Percentiles rank a stretch among this genome's conserved stretches.
phyloP scores from a whole-genome alignment of 371 early-diverging fungal genomes.

The Apophysomyces trapeziformis region DNA sequence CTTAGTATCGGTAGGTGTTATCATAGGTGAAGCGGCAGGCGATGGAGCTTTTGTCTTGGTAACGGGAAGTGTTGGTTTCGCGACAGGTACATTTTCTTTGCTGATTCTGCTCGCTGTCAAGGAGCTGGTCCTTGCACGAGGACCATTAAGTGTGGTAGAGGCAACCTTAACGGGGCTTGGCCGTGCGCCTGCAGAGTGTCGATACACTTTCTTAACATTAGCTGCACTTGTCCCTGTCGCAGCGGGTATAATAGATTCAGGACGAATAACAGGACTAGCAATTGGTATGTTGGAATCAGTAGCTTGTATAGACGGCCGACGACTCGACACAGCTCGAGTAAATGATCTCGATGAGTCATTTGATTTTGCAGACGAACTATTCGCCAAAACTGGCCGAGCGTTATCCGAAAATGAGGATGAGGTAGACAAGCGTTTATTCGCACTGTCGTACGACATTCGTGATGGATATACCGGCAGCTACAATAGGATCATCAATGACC shows the following conservation, averaged over 20 bases:
- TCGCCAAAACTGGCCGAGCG: not conserved
- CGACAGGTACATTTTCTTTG: not conserved
- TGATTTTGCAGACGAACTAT: not conserved
- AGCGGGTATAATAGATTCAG: conserved; percentile 5
- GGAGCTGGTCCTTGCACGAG: conserved; percentile 36
- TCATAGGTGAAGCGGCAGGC: conserved; percentile 8
- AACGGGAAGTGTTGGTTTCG: not conserved
- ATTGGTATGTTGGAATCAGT: conserved; percentile 15
- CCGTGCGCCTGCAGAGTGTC: conserved; percentile 33
- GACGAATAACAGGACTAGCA: conserved; percentile 12
- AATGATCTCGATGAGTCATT: not conserved
- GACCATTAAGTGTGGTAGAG: conserved; percentile 19
- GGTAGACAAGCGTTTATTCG: conserved; percentile 13
- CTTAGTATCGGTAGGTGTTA: conserved; percentile 21
- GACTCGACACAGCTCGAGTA: conserved; percentile 11
- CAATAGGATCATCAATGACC: not conserved
- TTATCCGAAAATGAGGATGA: conserved; percentile 9
- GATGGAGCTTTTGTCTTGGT: conserved; percentile 10
- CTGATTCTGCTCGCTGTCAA: conserved; percentile 21
- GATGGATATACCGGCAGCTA: conserved; percentile 31
- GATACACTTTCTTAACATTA: conserved; percentile 19
- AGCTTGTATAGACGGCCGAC: conserved; percentile 14
- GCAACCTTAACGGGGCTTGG: conserved; percentile 28
- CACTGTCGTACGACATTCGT: conserved; percentile 24
- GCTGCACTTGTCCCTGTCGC: not conserved